These are phyloP conservation scores for Mariannaea elegans DNA, from an alignment of 2,329 filamentous ascomycete genomes.

Conservation along the genomic window DNA sequence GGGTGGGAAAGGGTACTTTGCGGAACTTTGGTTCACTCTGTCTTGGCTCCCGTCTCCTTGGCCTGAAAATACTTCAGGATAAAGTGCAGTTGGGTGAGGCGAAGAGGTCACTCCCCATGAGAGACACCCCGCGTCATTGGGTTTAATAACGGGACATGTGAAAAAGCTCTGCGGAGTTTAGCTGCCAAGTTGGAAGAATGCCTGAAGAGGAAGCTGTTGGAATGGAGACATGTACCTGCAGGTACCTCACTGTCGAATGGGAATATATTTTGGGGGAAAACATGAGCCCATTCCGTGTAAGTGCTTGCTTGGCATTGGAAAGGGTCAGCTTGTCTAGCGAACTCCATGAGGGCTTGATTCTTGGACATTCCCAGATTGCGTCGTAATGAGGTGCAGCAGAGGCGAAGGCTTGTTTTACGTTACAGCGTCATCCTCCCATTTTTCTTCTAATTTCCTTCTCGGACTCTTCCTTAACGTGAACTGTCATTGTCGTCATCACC, in stretches of 20 bases:
- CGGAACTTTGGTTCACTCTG: background rate
- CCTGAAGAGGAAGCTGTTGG: background rate
- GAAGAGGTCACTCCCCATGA: background rate
- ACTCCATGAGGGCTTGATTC: background rate
- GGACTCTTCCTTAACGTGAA: too few relatives aligned
- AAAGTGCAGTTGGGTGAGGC: too few relatives aligned
- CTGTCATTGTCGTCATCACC: too few relatives aligned
- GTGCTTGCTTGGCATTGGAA: constrained; percentile 25
- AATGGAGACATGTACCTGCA: constrained; percentile 7
- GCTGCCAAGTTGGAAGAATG: background rate
- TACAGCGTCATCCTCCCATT: too few relatives aligned
- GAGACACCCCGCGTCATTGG: background rate
- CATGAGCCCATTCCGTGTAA: constrained; percentile 27
- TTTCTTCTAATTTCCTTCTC: too few relatives aligned
- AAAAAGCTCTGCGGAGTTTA: background rate
- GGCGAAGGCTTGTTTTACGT: too few relatives aligned
- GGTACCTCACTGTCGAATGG: constrained; percentile 3
- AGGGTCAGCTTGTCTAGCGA: too few relatives aligned
- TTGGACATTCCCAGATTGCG: background rate
- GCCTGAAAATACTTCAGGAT: too few relatives aligned
- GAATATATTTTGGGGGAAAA: background rate
- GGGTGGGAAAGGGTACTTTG: background rate
- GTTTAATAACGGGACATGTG: background rate
- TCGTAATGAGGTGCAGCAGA: background rate
- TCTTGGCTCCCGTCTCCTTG: too few relatives aligned